Evolutionary conservation across 805 yeast genomes (phyloP), one percentile per base, ranked within the genome.

Genomic region (Yarrowia deformans): DNA sequence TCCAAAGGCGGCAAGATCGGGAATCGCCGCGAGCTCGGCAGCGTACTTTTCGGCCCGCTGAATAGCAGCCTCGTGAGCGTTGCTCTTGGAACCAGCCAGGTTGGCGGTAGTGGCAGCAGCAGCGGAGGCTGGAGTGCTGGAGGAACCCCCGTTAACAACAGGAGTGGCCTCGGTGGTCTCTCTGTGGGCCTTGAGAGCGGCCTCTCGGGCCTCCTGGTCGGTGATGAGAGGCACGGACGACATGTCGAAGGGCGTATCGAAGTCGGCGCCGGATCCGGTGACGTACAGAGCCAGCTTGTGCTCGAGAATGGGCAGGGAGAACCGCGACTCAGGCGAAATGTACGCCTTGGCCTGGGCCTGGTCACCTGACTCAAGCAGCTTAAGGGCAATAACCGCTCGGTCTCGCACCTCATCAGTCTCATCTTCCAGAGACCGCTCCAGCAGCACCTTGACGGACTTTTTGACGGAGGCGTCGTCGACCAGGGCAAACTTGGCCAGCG

Each of bases 321-420:
- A 92, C 71, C 85, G 85, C 70, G 86, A 83, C 66, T 86, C 85
- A 68, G 93, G 90, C 68, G 88, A 84, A 71, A 93, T 84, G 73
- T 89, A 86, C 66, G 81, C 74, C 67, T 77, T 75, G 13, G 81
- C 79, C 23, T 77, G 73, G 23, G 79, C 78, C 64, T 78, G 77
- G 49, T 78, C 72, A 34, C 80, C 39, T 2, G 18, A 80, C 40
- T 81, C 81, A 71, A 91, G 84, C 71, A 93, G 86, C 72, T 87
- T 84, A 76, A 94, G 84, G 1, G 97, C 89, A 73, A 94, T 82
- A 2, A 97, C 90, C 10, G 99, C 98, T 78, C 99, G 88, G 78
- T 94, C 99, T 83, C 99, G 91, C 42, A 95, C 99, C 80, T 94
- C 99, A 79, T 94, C 99, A 78, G 94, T 97, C 55, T 84, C 85